phyloP scores from a whole-genome alignment of 2,329 filamentous ascomycete genomes.

The Chalaropsis thielavioides region DNA sequence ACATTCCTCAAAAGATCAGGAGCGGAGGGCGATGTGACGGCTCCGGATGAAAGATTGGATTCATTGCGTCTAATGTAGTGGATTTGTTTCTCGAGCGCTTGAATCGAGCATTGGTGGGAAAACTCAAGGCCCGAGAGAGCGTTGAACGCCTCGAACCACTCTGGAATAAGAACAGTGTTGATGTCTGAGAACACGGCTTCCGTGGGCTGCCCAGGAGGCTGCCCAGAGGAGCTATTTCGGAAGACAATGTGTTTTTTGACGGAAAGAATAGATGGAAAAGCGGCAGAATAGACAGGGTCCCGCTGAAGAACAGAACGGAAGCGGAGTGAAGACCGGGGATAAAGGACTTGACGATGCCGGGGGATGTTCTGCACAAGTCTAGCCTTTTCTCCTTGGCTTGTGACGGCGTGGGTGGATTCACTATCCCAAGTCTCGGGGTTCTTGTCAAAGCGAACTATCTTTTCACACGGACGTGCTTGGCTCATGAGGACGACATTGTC shows the following conservation, averaged over 20 bases:
- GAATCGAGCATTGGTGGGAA: conserved; percentile 25
- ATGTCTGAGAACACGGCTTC: conserved; percentile 7
- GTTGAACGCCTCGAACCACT: conserved; percentile 24
- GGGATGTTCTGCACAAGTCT: not conserved
- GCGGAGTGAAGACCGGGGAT: not conserved
- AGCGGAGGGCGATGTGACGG: conserved; percentile 12
- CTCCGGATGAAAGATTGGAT: conserved; percentile 16
- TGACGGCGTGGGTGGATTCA: conserved; percentile 1
- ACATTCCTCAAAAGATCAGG: conserved; percentile 22
- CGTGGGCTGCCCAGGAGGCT: not conserved
- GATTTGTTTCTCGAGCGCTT: conserved; percentile 22
- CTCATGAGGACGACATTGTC: not conserved
- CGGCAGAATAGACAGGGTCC: not conserved
- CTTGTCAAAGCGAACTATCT: conserved; percentile 7
- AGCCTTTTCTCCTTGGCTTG: not conserved
- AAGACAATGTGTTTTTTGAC: not conserved
- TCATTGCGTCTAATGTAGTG: not conserved
- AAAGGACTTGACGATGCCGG: not conserved
- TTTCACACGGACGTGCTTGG: not conserved
- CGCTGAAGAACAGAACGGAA: not conserved
- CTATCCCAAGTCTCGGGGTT: conserved; percentile 10
- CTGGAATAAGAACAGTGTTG: not conserved
- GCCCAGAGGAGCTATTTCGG: not conserved
- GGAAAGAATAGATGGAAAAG: not conserved
- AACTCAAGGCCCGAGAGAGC: conserved; percentile 23